phyloP scores from a whole-genome alignment of 2,329 filamentous ascomycete species.

The Alternaria incomplexa region DNA sequence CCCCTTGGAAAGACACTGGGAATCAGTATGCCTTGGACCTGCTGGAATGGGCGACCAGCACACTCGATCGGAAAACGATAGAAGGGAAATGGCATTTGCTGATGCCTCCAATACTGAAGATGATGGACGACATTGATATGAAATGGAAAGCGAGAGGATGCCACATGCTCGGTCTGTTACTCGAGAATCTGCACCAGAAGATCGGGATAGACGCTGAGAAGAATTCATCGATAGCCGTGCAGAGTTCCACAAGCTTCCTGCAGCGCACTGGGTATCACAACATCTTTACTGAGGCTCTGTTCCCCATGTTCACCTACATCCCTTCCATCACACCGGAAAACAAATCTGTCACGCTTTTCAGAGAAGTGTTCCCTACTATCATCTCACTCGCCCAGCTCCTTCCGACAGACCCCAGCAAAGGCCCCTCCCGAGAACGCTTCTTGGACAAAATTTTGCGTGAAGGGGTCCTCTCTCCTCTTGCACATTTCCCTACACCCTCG shows the following conservation, averaged over 20 bases:
- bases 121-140: conserved; percentile 68
- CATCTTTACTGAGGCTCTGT: conserved; percentile 72
- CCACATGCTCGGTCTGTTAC: conserved; percentile 59
- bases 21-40: conserved; percentile 61
- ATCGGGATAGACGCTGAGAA: background rate
- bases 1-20: conserved; percentile 64
- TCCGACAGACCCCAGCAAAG: conserved; percentile 11
- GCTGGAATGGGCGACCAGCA: conserved; percentile 66
- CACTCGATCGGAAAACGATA: conserved; percentile 58
- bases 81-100: conserved; percentile 70
- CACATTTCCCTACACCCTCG: conserved; percentile 58
- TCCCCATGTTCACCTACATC: conserved; percentile 76
- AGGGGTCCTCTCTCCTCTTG: conserved; percentile 53
- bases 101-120: conserved; percentile 71
- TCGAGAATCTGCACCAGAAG: conserved; percentile 49
- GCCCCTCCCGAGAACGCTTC: conserved; percentile 24
- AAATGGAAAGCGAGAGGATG: conserved; percentile 64
- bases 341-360: conserved; percentile 70
- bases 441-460: conserved; percentile 55
- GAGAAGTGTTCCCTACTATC: conserved; percentile 70
- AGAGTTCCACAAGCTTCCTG: conserved; percentile 60
- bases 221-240: conserved; percentile 24
- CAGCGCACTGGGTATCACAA: conserved; percentile 61
- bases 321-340: conserved; percentile 77
- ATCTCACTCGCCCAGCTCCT: conserved; percentile 56